Conservation (phyloP, 2,329 filamentous ascomycete genomes). For the Corniculantispora saksenae region DNA sequence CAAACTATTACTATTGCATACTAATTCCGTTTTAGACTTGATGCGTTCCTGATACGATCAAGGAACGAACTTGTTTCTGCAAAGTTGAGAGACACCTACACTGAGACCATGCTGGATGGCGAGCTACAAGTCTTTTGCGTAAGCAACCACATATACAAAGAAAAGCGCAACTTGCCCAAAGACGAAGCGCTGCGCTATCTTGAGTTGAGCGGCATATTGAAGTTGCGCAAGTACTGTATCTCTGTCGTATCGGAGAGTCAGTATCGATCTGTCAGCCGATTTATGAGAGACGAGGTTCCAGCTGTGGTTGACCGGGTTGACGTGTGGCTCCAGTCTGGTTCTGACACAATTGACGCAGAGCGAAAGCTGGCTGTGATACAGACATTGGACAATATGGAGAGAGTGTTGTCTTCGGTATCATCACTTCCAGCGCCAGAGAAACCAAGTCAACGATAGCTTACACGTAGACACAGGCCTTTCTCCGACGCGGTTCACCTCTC, state of each 20-base stretch:
- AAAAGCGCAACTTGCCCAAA: background rate
- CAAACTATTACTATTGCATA: background rate
- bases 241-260: background rate
- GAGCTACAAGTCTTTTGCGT: background rate
- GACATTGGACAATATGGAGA: background rate
- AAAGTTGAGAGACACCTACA: background rate
- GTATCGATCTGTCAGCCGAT: background rate
- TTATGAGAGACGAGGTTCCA: background rate
- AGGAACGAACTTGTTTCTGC: background rate
- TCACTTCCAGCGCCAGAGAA: background rate
- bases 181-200: background rate
- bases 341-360: background rate
- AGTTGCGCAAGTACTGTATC: background rate
- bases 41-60: background rate
- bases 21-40: background rate
- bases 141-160: background rate
- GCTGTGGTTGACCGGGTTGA: background rate
- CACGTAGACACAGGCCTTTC: background rate
- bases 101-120: background rate
- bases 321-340: background rate
- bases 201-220: background rate
- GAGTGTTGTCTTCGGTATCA: background rate
- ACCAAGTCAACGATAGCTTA: background rate
- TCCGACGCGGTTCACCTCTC: too few species aligned
- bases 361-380: background rate